These are phyloP conservation scores for Fusarium verrucosum DNA, from an alignment of 2,329 filamentous ascomycete species.

Conservation along the genomic window DNA sequence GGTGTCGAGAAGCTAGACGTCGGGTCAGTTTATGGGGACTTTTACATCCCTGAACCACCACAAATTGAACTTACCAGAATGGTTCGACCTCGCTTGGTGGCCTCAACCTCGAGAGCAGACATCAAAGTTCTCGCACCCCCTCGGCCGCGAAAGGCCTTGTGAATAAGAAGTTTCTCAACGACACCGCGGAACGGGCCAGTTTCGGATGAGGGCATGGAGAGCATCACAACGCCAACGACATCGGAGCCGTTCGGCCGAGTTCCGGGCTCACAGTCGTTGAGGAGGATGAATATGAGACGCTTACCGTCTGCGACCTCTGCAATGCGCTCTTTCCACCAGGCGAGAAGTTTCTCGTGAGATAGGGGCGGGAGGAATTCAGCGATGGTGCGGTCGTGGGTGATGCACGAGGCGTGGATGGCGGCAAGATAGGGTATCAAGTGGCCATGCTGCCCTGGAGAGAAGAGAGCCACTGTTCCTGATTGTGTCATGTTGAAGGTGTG, in stretches of 20 bases:
- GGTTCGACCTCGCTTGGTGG: constrained; percentile 57
- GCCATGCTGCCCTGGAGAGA: constrained; percentile 56
- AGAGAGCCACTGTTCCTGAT: constrained; percentile 53
- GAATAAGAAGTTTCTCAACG: constrained; percentile 68
- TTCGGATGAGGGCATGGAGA: constrained; percentile 61
- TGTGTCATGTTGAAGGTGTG: constrained; percentile 41
- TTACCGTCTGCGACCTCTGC: constrained; percentile 56
- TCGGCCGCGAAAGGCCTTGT: constrained; percentile 58
- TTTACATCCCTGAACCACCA: not conserved
- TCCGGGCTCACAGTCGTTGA: constrained; percentile 50
- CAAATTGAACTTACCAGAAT: constrained; percentile 59
- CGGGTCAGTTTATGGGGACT: not conserved
- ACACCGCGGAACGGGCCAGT: constrained; percentile 64
- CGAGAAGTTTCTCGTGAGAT: constrained; percentile 62
- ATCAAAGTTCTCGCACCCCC: constrained; percentile 65
- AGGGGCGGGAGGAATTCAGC: constrained; percentile 69
- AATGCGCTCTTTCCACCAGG: constrained; percentile 65
- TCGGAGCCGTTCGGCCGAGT: constrained; percentile 54
- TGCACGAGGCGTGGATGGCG: constrained; percentile 66
- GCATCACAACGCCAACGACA: constrained; percentile 65
- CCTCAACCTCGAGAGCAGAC: constrained; percentile 64
- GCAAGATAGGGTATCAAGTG: constrained; percentile 66
- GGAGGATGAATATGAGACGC: constrained; percentile 63
- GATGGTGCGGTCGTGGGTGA: constrained; percentile 65
- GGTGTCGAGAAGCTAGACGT: constrained; percentile 60